These are phyloP conservation scores for Suzukiozyma palmioleophila DNA, from an alignment of 1,139 yeast species.

Conservation along the genomic window DNA sequence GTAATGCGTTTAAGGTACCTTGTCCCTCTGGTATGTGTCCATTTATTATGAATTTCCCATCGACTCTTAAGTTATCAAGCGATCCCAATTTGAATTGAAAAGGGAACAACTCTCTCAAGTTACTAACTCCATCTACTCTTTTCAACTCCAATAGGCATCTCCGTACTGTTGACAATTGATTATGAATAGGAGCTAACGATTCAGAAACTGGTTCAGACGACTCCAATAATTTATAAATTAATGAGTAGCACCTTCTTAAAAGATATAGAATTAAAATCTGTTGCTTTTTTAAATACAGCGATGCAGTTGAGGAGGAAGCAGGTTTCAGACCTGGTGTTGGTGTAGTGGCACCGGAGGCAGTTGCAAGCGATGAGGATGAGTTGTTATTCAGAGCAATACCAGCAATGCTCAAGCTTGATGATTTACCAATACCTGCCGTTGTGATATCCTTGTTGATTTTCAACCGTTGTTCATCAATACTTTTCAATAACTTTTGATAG, in stretches of 20 bases:
- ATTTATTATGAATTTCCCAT: slow-evolving; percentile 87
- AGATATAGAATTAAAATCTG: slow-evolving; percentile 73
- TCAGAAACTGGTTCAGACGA: slow-evolving; percentile 94
- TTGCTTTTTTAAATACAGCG: slow-evolving; percentile 24
- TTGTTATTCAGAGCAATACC: neutral
- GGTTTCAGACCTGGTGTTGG: neutral
- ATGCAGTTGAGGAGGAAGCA: slow-evolving; percentile 6
- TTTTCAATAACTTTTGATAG: slow-evolving; percentile 69
- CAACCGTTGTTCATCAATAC: slow-evolving; percentile 66
- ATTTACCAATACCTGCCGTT: slow-evolving; percentile 5
- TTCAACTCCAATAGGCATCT: slow-evolving; percentile 85
- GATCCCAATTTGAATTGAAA: slow-evolving; percentile 92
- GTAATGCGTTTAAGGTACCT: slow-evolving; percentile 82
- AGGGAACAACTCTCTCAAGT: slow-evolving; percentile 85
- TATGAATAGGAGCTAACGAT: slow-evolving; percentile 86
- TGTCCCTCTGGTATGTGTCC: slow-evolving; percentile 95
- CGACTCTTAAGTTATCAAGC: slow-evolving; percentile 77
- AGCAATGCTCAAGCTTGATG: neutral
- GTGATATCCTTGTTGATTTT: slow-evolving; percentile 19
- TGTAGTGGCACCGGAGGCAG: neutral
- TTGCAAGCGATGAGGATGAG: neutral
- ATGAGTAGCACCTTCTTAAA: slow-evolving; percentile 83
- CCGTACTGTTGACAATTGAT: slow-evolving; percentile 86
- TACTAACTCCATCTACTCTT: slow-evolving; percentile 86
- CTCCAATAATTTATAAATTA: slow-evolving; percentile 81